These are phyloP conservation scores for Candida tropicalis DNA, from an alignment of 1,139 yeast genomes.

Conservation along the genomic window DNA sequence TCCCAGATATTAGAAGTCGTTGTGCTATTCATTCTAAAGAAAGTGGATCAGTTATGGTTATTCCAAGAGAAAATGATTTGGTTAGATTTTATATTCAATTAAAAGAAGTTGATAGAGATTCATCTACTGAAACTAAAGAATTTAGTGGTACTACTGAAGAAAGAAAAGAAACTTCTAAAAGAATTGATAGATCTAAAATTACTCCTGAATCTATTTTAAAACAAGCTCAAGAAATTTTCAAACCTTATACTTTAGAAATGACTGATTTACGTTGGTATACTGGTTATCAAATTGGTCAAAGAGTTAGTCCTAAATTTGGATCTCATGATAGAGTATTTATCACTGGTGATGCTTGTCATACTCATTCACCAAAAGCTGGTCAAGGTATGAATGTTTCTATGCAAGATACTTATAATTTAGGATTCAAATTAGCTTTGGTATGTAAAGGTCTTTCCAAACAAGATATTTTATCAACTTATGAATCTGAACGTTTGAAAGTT, in stretches of 20 bases:
- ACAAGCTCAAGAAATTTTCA: conserved; percentile 30
- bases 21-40: conserved; percentile 36
- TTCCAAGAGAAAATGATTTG: conserved; percentile 36
- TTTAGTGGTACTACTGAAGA: conserved; percentile 14
- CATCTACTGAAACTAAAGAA: conserved; percentile 11
- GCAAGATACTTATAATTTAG: conserved; percentile 35
- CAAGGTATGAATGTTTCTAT: conserved; percentile 40
- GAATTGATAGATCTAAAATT: conserved; percentile 31
- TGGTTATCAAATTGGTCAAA: conserved; percentile 39
- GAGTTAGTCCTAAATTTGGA: conserved; percentile 30
- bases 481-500: conserved; percentile 30
- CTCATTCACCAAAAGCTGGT: conserved; percentile 43
- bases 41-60: conserved; percentile 34
- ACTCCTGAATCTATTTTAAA: conserved; percentile 29
- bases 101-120: conserved; percentile 28
- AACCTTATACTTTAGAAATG: conserved; percentile 33
- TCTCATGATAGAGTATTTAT: conserved; percentile 29
- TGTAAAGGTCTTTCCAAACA: conserved; percentile 26
- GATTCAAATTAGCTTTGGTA: conserved; percentile 39
- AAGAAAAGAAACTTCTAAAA: conserved; percentile 18
- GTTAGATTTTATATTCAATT: conserved; percentile 31
- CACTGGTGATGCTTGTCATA: conserved; percentile 42
- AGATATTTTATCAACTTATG: conserved; percentile 31
- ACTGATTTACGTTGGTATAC: conserved; percentile 33
- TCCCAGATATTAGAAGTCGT: conserved; percentile 37